These are phyloP conservation scores for Haplosporangium gracile DNA, from an alignment of 192 early-diverging fungal species.

Conservation along the genomic window DNA sequence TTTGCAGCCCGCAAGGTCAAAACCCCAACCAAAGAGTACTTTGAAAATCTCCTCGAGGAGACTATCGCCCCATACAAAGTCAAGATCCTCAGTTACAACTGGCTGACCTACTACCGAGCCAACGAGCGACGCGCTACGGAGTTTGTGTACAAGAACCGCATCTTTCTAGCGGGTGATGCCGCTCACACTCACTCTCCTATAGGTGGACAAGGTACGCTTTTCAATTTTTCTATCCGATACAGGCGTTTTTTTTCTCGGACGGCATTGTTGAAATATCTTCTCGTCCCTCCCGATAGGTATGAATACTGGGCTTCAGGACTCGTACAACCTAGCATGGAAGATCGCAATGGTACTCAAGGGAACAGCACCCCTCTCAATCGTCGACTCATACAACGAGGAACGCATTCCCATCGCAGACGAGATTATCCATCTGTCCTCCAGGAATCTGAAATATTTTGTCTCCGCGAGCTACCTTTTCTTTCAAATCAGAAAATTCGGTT, in stretches of 20 bases:
- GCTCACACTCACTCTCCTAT: conserved; percentile 45
- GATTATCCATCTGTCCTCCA: conserved; percentile 11
- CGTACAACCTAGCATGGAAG: conserved; percentile 64
- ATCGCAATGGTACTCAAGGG: conserved; percentile 55
- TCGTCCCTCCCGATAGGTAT: conserved; percentile 32
- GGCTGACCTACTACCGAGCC: conserved; percentile 32
- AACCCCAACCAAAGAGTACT: conserved; percentile 1
- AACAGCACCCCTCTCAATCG: conserved; percentile 26
- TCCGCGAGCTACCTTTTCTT: not conserved
- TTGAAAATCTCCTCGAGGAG: conserved; percentile 10
- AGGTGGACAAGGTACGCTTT: conserved; percentile 38
- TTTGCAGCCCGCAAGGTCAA: not conserved
- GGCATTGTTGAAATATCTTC: no score
- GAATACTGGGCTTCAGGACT: conserved; percentile 64
- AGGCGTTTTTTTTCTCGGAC: not conserved
- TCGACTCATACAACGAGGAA: conserved; percentile 57
- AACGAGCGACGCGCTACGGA: conserved; percentile 17
- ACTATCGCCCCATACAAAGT: not conserved
- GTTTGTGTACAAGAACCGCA: conserved; percentile 23
- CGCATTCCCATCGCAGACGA: conserved; percentile 12
- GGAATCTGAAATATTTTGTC: not conserved
- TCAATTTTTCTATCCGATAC: not conserved
- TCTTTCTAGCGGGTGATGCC: conserved; percentile 50
- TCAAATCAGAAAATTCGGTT: not conserved
- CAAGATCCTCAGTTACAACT: not conserved